These are phyloP conservation scores for Colletotrichum simmondsii DNA, from an alignment of 2,329 filamentous ascomycete genomes.

Conservation along the genomic window DNA sequence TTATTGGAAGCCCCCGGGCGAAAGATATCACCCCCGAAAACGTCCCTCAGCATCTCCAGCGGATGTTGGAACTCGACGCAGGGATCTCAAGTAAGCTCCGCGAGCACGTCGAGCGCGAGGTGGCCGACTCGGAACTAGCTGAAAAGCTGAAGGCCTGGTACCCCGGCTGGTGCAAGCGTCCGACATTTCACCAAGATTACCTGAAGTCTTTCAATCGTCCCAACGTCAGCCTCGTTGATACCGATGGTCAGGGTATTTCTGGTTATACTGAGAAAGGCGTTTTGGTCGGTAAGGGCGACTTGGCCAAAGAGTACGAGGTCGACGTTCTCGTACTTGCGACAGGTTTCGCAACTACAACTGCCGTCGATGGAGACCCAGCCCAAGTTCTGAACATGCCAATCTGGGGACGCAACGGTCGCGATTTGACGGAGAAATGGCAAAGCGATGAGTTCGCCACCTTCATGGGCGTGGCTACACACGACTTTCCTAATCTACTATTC, in stretches of 20 bases:
- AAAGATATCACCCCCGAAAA: slow-evolving; percentile 50
- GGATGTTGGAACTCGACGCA: too few relatives aligned
- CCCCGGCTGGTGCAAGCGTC: slow-evolving; percentile 70
- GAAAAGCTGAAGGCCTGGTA: slow-evolving; percentile 69
- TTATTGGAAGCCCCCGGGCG: background rate
- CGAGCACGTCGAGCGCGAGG: slow-evolving; percentile 55
- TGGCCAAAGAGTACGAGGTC: slow-evolving; percentile 57
- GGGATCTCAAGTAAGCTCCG: slow-evolving; percentile 45
- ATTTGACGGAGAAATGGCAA: slow-evolving; percentile 57
- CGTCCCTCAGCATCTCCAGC: slow-evolving; percentile 47
- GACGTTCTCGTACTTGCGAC: slow-evolving; percentile 52
- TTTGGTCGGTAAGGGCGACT: slow-evolving; percentile 44
- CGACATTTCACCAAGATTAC: slow-evolving; percentile 70
- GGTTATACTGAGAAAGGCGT: slow-evolving; percentile 56
- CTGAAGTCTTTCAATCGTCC: slow-evolving; percentile 66
- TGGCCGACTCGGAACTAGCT: slow-evolving; percentile 62
- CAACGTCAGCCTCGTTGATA: slow-evolving; percentile 70
- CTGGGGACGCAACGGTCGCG: slow-evolving; percentile 53
- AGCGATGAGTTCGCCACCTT: slow-evolving; percentile 56
- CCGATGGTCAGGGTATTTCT: slow-evolving; percentile 62
- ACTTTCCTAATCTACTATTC: slow-evolving; percentile 49
- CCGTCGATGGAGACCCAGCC: slow-evolving; percentile 33
- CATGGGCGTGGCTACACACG: slow-evolving; percentile 58
- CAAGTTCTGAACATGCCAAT: slow-evolving; percentile 39
- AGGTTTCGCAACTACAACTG: slow-evolving; percentile 44